These are phyloP conservation scores for Ganoderma multipileum DNA, from an alignment of 1,284 basidiomycete species.

Conservation along the genomic window DNA sequence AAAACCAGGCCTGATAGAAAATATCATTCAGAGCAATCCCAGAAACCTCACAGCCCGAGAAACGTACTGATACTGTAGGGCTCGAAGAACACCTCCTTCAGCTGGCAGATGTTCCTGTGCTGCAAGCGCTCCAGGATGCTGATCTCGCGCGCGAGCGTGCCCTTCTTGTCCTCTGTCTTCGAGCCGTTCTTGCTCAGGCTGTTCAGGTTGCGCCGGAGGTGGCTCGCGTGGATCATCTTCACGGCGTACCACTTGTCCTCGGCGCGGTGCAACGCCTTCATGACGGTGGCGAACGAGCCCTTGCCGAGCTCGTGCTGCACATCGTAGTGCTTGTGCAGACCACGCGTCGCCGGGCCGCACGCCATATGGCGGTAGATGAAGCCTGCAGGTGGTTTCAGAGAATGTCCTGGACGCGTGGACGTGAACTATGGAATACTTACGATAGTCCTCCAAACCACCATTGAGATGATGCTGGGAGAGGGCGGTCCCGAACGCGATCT, in stretches of 20 bases:
- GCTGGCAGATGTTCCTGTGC: conserved; percentile 84
- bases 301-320: conserved; percentile 73
- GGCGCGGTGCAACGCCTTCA: conserved; percentile 67
- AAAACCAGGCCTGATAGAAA: conserved; percentile 68
- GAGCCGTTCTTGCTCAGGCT: conserved; percentile 17
- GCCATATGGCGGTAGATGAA: conserved; percentile 63
- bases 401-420: background rate
- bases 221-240: conserved; percentile 73
- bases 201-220: conserved; percentile 36
- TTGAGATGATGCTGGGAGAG: conserved; percentile 53
- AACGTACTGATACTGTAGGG: conserved; percentile 71
- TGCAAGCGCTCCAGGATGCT: conserved; percentile 76
- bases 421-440: conserved; percentile 43
- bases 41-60: too few relatives aligned
- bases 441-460: conserved; percentile 64
- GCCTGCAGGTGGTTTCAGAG: conserved; percentile 39
- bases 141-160: conserved; percentile 75
- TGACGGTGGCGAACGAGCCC: conserved; percentile 83
- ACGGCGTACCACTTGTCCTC: conserved; percentile 74
- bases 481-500: conserved; percentile 74
- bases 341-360: conserved; percentile 51
- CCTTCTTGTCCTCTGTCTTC: conserved; percentile 16
- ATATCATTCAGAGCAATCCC: background rate
- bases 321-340: conserved; percentile 71
- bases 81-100: conserved; percentile 79